Evolutionary conservation across 345 rosid species (phyloP), one percentile per base, ranked within the genome.

Genomic region (Gynandropsis gynandra): DNA sequence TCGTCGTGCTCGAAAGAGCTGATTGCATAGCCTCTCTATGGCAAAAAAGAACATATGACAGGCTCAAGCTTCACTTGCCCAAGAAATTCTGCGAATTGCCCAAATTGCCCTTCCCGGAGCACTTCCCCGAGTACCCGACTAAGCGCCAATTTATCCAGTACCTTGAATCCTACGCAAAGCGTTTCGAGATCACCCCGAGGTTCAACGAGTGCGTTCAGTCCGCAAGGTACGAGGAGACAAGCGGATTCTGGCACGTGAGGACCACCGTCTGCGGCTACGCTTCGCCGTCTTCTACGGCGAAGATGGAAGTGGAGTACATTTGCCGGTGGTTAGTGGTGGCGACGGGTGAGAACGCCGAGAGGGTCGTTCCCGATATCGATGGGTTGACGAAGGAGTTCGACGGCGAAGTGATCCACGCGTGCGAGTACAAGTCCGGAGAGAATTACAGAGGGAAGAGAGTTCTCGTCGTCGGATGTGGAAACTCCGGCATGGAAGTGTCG

Each of bases 321-420:
- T 68, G 82, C 66, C 63, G 62, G 63, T 77, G 82, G 79, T 46
- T 77, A 45, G 79, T 77, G 52, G 79, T 69, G 35, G 79, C 82
- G 9, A 77, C 82, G 0, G 82, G 82, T 10, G 82, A 77, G 62
- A 51, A 77, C 43, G 71, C 79, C 4, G 82, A 77, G 67, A 38
- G 69, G 16, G 69, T 74, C 43, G 34, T 74, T 64, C 82, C 82
- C 8, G 67, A 71, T 35, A 62, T 74, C 44, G 72, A 74, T 12
- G 79, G 79, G n/a, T 46, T 71, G 54, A n/a, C n/a, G n/a, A 52
- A 24, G 3, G 70, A 59, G 16, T 77, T 77, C 61, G 45, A 54
- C 15, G 75, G 77, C 10, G 74, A 63, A 35, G 61, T 77, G 20
- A 10, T 59, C 42, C 82, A 77, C 34, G 67, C 77, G 13, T 57